These are phyloP conservation scores for Phialocephala subalpina DNA, from an alignment of 2,329 filamentous ascomycete genomes.

Conservation along the genomic window DNA sequence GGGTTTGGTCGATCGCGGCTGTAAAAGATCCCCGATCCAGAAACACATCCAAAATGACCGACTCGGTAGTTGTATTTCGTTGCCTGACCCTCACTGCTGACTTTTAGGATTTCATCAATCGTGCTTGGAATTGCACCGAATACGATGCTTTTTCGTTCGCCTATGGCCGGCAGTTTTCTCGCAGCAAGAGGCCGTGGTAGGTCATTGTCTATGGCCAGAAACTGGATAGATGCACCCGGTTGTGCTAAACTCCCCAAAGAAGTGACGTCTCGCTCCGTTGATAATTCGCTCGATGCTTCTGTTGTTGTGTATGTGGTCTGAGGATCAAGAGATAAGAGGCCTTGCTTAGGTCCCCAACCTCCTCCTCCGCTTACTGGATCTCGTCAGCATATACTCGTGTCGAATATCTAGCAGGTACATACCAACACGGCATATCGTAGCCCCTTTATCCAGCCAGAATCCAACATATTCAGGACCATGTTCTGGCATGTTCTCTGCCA, in stretches of 20 bases:
- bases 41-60: slow-evolving; percentile 68
- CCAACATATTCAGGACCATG: slow-evolving; percentile 27
- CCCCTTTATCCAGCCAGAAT: slow-evolving; percentile 34
- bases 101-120: slow-evolving; percentile 38
- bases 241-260: slow-evolving; percentile 63
- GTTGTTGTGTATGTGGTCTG: slow-evolving; percentile 63
- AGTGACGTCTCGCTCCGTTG: slow-evolving; percentile 44
- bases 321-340: slow-evolving; percentile 80
- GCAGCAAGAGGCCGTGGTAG: not conserved
- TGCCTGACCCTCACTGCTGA: not conserved
- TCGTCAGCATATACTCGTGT: slow-evolving; percentile 22
- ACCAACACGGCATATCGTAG: slow-evolving; percentile 42
- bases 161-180: not conserved
- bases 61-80: slow-evolving; percentile 12
- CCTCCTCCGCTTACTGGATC: slow-evolving; percentile 77
- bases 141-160: slow-evolving; percentile 31
- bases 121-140: slow-evolving; percentile 41
- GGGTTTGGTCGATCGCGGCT: not conserved
- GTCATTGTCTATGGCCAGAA: slow-evolving; percentile 57
- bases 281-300: slow-evolving; percentile 52
- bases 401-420: slow-evolving; percentile 27
- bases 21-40: slow-evolving; percentile 66
- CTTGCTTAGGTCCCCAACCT: slow-evolving; percentile 84
- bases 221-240: slow-evolving; percentile 72
- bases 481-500: not conserved